phyloP scores from a whole-genome alignment of 208 protist species.

The Leishmania arabica region DNA sequence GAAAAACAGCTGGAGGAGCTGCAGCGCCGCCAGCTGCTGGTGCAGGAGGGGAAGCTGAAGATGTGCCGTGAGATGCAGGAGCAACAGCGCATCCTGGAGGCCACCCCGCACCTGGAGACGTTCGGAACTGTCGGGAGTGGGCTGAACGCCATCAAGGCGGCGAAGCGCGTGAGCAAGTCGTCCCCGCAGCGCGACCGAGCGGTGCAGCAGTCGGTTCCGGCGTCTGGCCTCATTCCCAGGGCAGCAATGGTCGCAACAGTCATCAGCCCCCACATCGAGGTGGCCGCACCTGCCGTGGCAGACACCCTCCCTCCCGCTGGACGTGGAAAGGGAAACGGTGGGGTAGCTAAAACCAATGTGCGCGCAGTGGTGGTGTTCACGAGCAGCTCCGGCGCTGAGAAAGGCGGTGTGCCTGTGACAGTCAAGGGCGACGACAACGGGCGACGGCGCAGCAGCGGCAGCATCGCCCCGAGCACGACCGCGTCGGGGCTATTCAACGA shows the following conservation, averaged over 20 bases:
- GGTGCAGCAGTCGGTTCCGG: constrained; percentile 12
- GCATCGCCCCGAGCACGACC: background rate
- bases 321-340: background rate
- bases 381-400: background rate
- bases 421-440: too few relatives aligned
- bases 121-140: constrained; percentile 24
- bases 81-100: constrained; percentile 6
- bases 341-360: constrained; percentile 11
- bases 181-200: constrained; percentile 6
- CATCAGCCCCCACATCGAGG: background rate
- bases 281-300: background rate
- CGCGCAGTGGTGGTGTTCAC: constrained; percentile 29
- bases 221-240: constrained; percentile 10
- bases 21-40: constrained; percentile 16
- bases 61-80: constrained; percentile 13
- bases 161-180: constrained; percentile 17
- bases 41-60: constrained; percentile 10
- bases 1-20: constrained; percentile 46
- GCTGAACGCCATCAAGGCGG: constrained; percentile 34
- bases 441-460: background rate
- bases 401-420: background rate
- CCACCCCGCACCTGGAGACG: constrained; percentile 1
- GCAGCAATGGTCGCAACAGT: background rate
- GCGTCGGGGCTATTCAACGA: background rate
- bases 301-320: background rate